Percentiles rank a stretch among this genome's conserved stretches.
These are phyloP conservation scores for Penicillium verrucosum DNA, from an alignment of 2,329 filamentous ascomycete species.

Conservation along the genomic window DNA sequence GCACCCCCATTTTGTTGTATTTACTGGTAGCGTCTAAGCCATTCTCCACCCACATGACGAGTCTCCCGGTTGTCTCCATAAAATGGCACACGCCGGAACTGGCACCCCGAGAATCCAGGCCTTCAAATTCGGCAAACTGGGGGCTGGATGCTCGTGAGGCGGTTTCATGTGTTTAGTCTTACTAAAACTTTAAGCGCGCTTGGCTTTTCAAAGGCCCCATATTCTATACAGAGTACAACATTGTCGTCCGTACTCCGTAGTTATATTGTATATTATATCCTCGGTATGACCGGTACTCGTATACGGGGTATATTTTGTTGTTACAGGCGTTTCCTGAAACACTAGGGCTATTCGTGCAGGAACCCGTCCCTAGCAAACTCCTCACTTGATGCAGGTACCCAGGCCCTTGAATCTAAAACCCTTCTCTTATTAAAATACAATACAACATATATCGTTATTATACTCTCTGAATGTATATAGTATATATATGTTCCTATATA, in stretches of 20 bases:
- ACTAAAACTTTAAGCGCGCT: background rate
- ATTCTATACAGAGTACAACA: too few species aligned
- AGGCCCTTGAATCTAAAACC: background rate
- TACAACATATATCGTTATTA: too few species aligned
- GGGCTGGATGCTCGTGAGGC: background rate
- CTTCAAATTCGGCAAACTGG: background rate
- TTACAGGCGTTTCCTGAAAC: constrained; percentile 1
- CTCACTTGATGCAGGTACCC: constrained; percentile 1
- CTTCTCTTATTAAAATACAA: too few species aligned
- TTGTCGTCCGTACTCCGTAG: too few species aligned
- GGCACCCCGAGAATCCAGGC: constrained; percentile 2
- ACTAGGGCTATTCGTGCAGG: constrained; percentile 4
- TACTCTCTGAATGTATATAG: too few species aligned
- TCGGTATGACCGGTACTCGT: background rate
- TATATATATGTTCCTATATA: too few species aligned
- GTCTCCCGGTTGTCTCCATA: constrained; percentile 4
- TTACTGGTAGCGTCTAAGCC: background rate
- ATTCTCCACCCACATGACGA: constrained; percentile 8
- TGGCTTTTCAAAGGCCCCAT: background rate
- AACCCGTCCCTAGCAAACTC: constrained; percentile 1
- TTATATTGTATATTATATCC: background rate
- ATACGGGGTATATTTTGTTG: background rate
- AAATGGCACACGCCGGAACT: background rate
- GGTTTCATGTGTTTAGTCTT: background rate
- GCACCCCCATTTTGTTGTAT: background rate